These are phyloP conservation scores for Viridothelium virens DNA, from an alignment of 495 filamentous ascomycete species.

Conservation along the genomic window DNA sequence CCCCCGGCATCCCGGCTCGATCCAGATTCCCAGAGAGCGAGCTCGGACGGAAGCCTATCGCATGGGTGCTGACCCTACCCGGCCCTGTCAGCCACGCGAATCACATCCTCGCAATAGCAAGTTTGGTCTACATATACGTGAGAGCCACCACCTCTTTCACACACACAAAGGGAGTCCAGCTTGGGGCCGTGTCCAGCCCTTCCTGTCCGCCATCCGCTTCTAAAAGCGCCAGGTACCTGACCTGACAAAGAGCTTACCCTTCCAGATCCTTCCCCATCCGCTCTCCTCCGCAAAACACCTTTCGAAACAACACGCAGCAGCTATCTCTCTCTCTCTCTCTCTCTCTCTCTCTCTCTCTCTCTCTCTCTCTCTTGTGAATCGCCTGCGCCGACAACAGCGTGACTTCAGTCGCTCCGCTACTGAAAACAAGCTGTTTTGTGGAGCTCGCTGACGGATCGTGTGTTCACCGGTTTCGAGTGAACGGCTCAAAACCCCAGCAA, in stretches of 20 bases:
- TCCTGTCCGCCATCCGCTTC: constrained; percentile 11
- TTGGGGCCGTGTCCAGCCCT: constrained; percentile 6
- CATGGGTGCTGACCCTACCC: constrained; percentile 9
- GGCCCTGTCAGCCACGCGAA: constrained; percentile 10
- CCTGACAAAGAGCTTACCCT: constrained; percentile 12
- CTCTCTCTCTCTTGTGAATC: neutral
- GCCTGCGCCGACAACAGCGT: neutral
- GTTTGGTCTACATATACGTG: constrained; percentile 11
- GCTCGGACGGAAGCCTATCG: constrained; percentile 12
- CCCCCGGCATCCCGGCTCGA: constrained; percentile 10
- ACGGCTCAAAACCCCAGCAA: neutral
- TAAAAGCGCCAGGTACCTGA: constrained; percentile 11
- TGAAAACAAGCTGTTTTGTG: neutral
- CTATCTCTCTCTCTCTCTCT: neutral
- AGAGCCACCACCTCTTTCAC: neutral
- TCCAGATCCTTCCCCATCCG: neutral
- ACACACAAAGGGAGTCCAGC: neutral
- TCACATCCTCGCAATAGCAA: constrained; percentile 10
- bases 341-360: neutral
- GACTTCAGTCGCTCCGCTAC: neutral
- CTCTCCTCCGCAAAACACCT: neutral
- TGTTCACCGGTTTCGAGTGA: constrained; percentile 8
- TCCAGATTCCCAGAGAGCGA: constrained; percentile 9
- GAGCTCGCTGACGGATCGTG: neutral
- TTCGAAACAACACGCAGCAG: neutral